These are phyloP conservation scores for Neoboletus magnificus DNA, from an alignment of 768 basidiomycete genomes.

Conservation along the genomic window DNA sequence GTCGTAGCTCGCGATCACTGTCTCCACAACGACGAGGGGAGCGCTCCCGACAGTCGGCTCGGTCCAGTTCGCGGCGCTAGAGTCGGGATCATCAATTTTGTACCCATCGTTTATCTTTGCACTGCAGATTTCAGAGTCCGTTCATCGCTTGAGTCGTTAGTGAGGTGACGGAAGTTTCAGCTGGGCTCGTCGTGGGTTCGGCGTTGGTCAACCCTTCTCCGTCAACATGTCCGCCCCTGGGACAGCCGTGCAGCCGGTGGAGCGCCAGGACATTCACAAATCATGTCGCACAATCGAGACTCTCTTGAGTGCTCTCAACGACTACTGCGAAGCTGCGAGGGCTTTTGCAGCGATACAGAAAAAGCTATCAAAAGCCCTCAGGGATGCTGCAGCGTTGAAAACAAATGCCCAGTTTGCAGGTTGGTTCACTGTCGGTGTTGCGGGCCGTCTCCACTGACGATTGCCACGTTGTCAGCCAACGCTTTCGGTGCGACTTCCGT, in stretches of 20 bases:
- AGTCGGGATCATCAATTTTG: background rate
- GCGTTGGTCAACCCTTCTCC: background rate
- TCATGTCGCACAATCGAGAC: slow-evolving; percentile 74
- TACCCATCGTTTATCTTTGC: background rate
- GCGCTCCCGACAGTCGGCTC: background rate
- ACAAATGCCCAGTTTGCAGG: slow-evolving; percentile 61
- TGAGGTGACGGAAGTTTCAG: background rate
- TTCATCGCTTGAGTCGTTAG: background rate
- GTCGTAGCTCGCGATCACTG: slow-evolving; percentile 26
- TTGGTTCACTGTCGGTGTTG: slow-evolving; percentile 30
- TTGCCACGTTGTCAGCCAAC: slow-evolving; percentile 45
- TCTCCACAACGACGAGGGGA: slow-evolving; percentile 25
- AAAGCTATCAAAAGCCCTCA: slow-evolving; percentile 68
- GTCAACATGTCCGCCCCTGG: slow-evolving; percentile 11
- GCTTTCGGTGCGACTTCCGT: slow-evolving; percentile 61
- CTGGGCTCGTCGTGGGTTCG: background rate
- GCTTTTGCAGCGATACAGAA: slow-evolving; percentile 65
- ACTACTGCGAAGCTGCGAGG: slow-evolving; percentile 70
- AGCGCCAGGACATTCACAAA: slow-evolving; percentile 74
- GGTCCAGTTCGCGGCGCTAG: background rate
- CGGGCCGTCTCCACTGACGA: background rate
- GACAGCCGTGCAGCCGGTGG: slow-evolving; percentile 39
- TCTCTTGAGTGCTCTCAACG: slow-evolving; percentile 61
- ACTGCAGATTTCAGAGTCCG: slow-evolving; percentile 22
- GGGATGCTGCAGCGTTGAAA: slow-evolving; percentile 61